phyloP scores from a whole-genome alignment of 257 asterid species.

The Forsythia viridissima region DNA sequence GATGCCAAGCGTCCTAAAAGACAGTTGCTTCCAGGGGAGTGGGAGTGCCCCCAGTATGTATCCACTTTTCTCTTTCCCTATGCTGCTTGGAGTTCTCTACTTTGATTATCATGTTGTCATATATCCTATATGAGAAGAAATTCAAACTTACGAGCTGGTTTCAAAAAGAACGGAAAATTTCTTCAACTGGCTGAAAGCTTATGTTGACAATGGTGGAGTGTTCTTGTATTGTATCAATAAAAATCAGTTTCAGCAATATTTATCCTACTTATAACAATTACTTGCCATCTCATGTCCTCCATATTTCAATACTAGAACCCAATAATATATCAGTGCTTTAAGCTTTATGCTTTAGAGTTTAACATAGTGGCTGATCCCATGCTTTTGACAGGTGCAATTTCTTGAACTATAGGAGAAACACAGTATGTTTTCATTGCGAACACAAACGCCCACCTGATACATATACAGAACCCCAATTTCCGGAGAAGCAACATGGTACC shows the following conservation, averaged over 20 bases:
- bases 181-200: not conserved
- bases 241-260: not conserved
- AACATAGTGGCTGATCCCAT: constrained; percentile 24
- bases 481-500: constrained; percentile 50
- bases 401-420: constrained; percentile 92
- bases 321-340: not conserved
- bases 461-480: constrained; percentile 51
- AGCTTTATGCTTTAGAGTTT: constrained; percentile 18
- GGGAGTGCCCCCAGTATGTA: constrained; percentile 96
- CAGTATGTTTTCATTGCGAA: constrained; percentile 92
- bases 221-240: not conserved
- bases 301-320: not conserved
- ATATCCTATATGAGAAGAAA: not conserved
- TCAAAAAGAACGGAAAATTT: not conserved
- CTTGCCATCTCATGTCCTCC: not conserved
- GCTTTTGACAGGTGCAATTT: constrained; percentile 83
- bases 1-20: constrained; percentile 98
- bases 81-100: not conserved
- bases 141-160: not conserved
- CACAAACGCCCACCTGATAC: constrained; percentile 90
- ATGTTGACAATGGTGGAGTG: not conserved
- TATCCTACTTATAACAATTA: not conserved
- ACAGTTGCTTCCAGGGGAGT: constrained; percentile 98
- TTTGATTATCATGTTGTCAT: not conserved
- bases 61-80: not conserved